Conservation (phyloP, 306 rosid genomes). For the Psophocarpus tetragonolobus region DNA sequence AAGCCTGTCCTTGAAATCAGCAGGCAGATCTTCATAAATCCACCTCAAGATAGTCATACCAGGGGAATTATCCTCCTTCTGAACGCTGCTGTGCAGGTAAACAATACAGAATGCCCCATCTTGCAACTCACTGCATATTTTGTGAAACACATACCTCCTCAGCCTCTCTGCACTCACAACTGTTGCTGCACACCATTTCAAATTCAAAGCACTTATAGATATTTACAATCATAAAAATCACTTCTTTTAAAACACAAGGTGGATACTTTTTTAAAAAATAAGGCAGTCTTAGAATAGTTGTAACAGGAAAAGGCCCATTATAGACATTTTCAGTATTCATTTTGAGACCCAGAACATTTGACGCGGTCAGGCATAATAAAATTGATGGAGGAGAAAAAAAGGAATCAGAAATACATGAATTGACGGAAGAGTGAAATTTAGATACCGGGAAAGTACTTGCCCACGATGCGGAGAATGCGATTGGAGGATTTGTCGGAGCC, state of each 20-base stretch:
- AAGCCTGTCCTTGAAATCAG: conserved; percentile 78
- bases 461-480: conserved; percentile 75
- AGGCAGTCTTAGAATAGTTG: too few species aligned
- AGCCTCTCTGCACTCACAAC: conserved; percentile 79
- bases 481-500: conserved; percentile 68
- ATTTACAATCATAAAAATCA: too few species aligned
- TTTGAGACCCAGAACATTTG: too few species aligned
- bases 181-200: conserved; percentile 58
- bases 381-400: neutral
- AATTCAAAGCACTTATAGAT: conserved; percentile 8
- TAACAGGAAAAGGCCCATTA: too few species aligned
- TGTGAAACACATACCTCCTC: conserved; percentile 74
- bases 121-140: conserved; percentile 65
- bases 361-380: too few species aligned
- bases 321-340: too few species aligned
- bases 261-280: too few species aligned
- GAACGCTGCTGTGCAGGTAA: conserved; percentile 81
- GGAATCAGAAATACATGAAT: neutral
- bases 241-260: too few species aligned
- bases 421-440: neutral
- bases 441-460: conserved; percentile 80
- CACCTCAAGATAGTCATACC: conserved; percentile 93
- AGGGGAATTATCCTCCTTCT: conserved; percentile 90
- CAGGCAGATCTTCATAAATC: conserved; percentile 90
- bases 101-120: conserved; percentile 84